A percentile compares a stretch with the other conserved stretches of the same genome.
phyloP scores from a whole-genome alignment of 106 monocot species.

The Dendrobium nobile region DNA sequence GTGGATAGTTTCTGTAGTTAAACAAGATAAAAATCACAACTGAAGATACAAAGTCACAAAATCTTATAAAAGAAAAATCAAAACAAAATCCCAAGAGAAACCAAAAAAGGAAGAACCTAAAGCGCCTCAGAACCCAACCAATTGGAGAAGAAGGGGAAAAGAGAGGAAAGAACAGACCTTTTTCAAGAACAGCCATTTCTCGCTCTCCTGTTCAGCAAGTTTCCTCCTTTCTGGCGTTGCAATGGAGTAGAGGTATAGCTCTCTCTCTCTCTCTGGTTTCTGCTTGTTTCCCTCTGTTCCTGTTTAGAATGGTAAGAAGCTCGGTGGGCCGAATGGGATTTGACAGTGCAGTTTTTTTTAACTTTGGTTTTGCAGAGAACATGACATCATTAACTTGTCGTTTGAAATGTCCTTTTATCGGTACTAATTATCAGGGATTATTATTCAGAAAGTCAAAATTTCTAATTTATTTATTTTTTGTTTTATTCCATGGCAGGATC shows the following conservation, averaged over 20 bases:
- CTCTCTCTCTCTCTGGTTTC: neutral
- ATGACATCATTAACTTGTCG: neutral
- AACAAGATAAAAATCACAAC: too few species aligned
- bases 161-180: neutral
- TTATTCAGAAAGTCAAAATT: neutral
- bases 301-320: neutral
- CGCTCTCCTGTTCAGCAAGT: neutral
- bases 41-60: too few species aligned
- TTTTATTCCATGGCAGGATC: neutral
- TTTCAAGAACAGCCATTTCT: neutral
- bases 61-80: neutral
- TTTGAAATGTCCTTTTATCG: neutral
- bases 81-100: neutral
- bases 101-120: neutral
- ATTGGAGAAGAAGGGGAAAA: neutral
- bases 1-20: neutral
- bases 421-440: neutral
- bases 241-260: neutral
- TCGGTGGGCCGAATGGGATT: neutral
- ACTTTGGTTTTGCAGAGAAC: neutral
- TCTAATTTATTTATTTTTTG: neutral
- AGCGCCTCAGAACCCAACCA: neutral
- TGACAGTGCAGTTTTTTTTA: neutral
- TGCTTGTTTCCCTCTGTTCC: neutral
- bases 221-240: conserved; percentile 5